Percentiles rank a stretch among this genome's conserved stretches.
Conservation (phyloP, 345 rosid genomes). For the Bretschneidera sinensis region DNA sequence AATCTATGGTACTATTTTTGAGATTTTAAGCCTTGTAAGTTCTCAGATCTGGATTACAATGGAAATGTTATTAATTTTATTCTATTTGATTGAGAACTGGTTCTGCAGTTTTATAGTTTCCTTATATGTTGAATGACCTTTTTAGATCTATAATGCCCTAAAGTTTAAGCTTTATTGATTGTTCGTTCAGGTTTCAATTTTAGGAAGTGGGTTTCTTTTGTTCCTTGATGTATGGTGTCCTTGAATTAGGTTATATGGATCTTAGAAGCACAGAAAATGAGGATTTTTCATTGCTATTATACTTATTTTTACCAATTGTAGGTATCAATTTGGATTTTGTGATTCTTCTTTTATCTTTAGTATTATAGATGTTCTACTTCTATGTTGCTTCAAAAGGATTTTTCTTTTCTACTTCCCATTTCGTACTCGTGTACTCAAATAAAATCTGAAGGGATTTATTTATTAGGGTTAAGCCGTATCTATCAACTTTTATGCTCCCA, state of each 20-base stretch:
- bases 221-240: slow-evolving; percentile 11
- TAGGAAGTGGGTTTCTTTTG: slow-evolving; percentile 5
- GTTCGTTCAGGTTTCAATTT: slow-evolving; percentile 10
- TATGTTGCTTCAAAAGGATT: too few species aligned
- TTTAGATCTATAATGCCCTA: slow-evolving; percentile 33
- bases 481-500: neutral
- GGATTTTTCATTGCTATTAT: neutral
- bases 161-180: slow-evolving; percentile 18
- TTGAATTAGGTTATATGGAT: slow-evolving; percentile 10
- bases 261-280: neutral
- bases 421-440: neutral
- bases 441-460: neutral
- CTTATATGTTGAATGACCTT: slow-evolving; percentile 12
- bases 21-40: slow-evolving; percentile 49
- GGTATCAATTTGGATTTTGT: slow-evolving; percentile 3
- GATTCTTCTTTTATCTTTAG: neutral
- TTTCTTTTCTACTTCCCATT: neutral
- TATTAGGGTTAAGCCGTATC: neutral
- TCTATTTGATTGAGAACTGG: slow-evolving; percentile 29
- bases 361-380: too few species aligned
- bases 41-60: slow-evolving; percentile 59
- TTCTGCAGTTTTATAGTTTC: slow-evolving; percentile 17
- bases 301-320: neutral
- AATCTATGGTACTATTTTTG: slow-evolving; percentile 25
- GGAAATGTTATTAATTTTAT: slow-evolving; percentile 31